These are phyloP conservation scores for Aegilops tauschii DNA, from an alignment of 176 grass and related monocot species.

Conservation along the genomic window DNA sequence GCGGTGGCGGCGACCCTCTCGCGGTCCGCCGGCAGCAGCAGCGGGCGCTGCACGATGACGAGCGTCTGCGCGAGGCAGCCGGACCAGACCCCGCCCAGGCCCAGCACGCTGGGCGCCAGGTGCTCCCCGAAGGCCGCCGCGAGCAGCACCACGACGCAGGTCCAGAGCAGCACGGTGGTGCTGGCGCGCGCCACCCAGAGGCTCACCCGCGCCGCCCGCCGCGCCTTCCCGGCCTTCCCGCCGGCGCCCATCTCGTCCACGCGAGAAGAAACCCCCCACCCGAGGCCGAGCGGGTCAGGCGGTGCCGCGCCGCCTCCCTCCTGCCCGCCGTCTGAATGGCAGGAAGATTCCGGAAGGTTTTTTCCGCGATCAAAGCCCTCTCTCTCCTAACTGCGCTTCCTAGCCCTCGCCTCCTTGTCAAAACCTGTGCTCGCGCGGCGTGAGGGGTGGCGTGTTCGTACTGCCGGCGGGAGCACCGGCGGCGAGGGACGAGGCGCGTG, in stretches of 20 bases:
- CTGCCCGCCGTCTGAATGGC: not conserved
- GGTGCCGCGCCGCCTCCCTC: not conserved
- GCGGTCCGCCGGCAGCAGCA: slow-evolving; percentile 19
- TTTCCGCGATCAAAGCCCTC: not conserved
- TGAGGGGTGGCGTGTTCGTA: not conserved
- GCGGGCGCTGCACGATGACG: slow-evolving; percentile 27
- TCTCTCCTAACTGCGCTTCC: not conserved
- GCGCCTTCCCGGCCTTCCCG: slow-evolving; percentile 48
- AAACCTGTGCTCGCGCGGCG: not conserved
- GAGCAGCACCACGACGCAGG: slow-evolving; percentile 68
- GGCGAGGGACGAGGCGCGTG: slow-evolving; percentile 27
- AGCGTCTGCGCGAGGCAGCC: slow-evolving; percentile 59
- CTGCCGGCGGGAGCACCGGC: slow-evolving; percentile 15
- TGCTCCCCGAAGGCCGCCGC: slow-evolving; percentile 54
- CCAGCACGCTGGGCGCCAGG: slow-evolving; percentile 56
- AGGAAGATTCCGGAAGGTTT: not conserved
- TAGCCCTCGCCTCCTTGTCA: not conserved
- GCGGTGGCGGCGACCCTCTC: not conserved
- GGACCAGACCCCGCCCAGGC: slow-evolving; percentile 56
- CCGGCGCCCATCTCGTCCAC: slow-evolving; percentile 35
- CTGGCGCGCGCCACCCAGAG: slow-evolving; percentile 70
- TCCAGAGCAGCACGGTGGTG: slow-evolving; percentile 84
- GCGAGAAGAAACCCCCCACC: not conserved
- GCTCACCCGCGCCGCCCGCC: slow-evolving; percentile 59
- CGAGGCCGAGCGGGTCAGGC: not conserved